phyloP scores from a whole-genome alignment of 2,329 filamentous ascomycete genomes.

The Verticillium zaregamsianum region DNA sequence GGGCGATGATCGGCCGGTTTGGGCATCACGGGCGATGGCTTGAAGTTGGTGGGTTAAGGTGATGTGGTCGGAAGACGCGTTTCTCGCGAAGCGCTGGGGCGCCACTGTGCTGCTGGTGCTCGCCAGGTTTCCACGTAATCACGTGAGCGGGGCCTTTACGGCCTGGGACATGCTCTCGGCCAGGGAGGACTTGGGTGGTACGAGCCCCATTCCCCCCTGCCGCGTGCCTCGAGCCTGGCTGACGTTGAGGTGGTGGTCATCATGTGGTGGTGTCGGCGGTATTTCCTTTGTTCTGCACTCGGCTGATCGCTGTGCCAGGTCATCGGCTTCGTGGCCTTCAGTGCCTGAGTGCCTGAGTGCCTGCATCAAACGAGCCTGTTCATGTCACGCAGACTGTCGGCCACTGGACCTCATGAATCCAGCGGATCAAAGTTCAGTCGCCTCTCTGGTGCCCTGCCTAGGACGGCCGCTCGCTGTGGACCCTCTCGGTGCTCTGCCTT shows the following conservation, averaged over 20 bases:
- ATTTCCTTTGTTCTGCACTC: too few relatives aligned
- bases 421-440: too few relatives aligned
- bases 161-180: neutral
- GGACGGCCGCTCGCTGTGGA: neutral
- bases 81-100: slow-evolving; percentile 21
- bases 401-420: too few relatives aligned
- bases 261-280: neutral
- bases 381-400: too few relatives aligned
- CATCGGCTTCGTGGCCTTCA: too few relatives aligned
- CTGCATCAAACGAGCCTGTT: too few relatives aligned
- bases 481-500: neutral
- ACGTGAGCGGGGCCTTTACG: slow-evolving; percentile 27
- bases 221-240: too few relatives aligned
- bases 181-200: neutral
- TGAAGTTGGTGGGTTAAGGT: slow-evolving; percentile 27
- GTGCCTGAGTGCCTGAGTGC: neutral
- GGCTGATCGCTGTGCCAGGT: neutral
- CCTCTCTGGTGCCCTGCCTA: too few relatives aligned
- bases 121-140: slow-evolving; percentile 39
- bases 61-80: slow-evolving; percentile 39
- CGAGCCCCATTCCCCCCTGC: neutral
- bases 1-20: slow-evolving; percentile 14
- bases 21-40: slow-evolving; percentile 18
- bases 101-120: slow-evolving; percentile 22
- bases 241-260: neutral